Conservation (phyloP, 805 yeast species). For the Sugiyamaella floridensis region DNA sequence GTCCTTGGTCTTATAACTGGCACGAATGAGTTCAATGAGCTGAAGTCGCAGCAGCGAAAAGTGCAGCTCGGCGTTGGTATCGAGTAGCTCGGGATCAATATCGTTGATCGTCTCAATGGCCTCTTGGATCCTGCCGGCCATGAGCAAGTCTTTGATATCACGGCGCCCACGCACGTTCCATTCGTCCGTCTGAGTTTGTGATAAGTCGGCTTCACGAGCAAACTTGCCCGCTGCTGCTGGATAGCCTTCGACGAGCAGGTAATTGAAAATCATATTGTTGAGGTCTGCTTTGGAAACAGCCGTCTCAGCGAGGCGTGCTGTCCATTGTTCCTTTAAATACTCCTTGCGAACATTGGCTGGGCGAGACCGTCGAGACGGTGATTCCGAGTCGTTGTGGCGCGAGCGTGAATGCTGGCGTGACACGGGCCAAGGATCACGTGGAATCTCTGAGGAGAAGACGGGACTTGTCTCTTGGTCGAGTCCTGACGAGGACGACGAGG, state of each 20-base stretch:
- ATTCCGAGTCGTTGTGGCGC: not conserved
- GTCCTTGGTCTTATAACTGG: conserved; percentile 33
- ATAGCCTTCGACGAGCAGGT: conserved; percentile 71
- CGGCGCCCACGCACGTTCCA: conserved; percentile 41
- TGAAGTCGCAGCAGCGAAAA: conserved; percentile 67
- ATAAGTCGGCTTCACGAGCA: conserved; percentile 44
- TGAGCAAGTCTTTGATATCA: conserved; percentile 46
- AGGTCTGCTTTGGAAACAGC: conserved; percentile 26
- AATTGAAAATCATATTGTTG: conserved; percentile 57
- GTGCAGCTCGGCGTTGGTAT: conserved; percentile 55
- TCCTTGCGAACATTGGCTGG: not conserved
- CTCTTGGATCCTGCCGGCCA: conserved; percentile 52
- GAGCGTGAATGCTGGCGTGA: not conserved
- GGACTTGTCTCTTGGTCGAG: not conserved
- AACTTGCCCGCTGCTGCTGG: conserved; percentile 58
- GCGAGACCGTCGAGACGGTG: not conserved
- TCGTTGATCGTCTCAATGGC: conserved; percentile 54
- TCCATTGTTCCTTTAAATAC: conserved; percentile 26
- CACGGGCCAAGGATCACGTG: not conserved
- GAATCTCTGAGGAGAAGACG: not conserved
- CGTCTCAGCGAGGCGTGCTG: conserved; percentile 21
- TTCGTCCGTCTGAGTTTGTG: not conserved
- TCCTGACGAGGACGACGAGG: not conserved
- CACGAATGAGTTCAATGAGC: conserved; percentile 72
- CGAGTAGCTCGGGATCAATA: conserved; percentile 58